These are phyloP conservation scores for Plasmodium coatneyi DNA, from an alignment of 169 alveolate genomes.

Conservation along the genomic window DNA sequence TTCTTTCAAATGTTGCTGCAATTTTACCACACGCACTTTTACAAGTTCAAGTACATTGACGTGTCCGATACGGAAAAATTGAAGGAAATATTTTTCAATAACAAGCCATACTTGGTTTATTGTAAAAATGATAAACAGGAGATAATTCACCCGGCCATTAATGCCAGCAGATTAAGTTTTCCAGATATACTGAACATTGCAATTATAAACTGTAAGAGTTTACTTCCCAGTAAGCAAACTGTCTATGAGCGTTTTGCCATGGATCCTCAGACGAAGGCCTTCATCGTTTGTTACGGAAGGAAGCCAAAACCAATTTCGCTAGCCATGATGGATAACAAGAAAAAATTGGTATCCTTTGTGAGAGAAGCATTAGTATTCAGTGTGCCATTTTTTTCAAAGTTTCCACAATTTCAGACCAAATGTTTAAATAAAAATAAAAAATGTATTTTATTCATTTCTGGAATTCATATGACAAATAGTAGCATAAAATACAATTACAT, in stretches of 20 bases:
- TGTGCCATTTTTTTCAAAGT: constrained; percentile 64
- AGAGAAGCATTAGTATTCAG: constrained; percentile 53
- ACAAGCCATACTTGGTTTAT: constrained; percentile 66
- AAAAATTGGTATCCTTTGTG: constrained; percentile 47
- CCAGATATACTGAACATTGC: constrained; percentile 69
- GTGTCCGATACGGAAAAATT: constrained; percentile 35
- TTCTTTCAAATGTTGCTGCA: constrained; percentile 18
- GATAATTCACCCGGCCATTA: constrained; percentile 48
- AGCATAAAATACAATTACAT: constrained; percentile 56
- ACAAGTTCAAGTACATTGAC: constrained; percentile 49
- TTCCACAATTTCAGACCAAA: constrained; percentile 74
- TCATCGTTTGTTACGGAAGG: constrained; percentile 52
- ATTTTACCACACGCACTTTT: constrained; percentile 55
- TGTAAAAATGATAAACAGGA: constrained; percentile 58
- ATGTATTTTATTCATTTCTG: constrained; percentile 42
- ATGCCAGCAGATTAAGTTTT: constrained; percentile 7
- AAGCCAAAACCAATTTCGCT: constrained; percentile 64
- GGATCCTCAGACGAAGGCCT: constrained; percentile 28
- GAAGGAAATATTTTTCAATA: constrained; percentile 62
- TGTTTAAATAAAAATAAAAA: constrained; percentile 62
- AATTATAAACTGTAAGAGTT: constrained; percentile 50
- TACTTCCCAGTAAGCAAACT: constrained; percentile 57
- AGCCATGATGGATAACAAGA: constrained; percentile 23
- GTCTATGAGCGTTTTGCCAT: constrained; percentile 49
- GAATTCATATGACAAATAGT: not conserved